Evolutionary conservation across 1,284 basidiomycete genomes (phyloP).

Genomic region (Irpex lacteus): DNA sequence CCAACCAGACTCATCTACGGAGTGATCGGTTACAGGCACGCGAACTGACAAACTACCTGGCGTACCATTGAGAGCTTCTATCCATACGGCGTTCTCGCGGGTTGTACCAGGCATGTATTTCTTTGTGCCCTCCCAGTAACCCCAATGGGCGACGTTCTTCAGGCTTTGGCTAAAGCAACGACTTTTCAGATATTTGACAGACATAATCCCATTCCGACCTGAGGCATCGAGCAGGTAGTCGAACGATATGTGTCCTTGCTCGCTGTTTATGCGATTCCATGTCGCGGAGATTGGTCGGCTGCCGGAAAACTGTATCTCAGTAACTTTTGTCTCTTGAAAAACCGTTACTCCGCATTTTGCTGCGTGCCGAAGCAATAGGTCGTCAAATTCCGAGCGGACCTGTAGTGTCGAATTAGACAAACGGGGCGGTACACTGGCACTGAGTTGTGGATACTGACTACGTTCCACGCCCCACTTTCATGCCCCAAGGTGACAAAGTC

Average conservation of each 20-base stretch:
- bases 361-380: conserved; percentile 31
- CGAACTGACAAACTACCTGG: background rate
- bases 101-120: conserved; percentile 48
- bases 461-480: conserved; percentile 31
- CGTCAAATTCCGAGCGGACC: conserved; percentile 34
- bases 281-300: conserved; percentile 13
- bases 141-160: conserved; percentile 70
- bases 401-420: background rate
- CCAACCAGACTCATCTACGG: conserved; percentile 67
- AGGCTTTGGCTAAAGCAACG: conserved; percentile 59
- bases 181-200: conserved; percentile 56
- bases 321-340: conserved; percentile 28
- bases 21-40: background rate
- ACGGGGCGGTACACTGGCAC: background rate
- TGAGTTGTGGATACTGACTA: conserved; percentile 14
- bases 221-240: conserved; percentile 64
- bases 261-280: conserved; percentile 5
- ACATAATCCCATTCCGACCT: conserved; percentile 60
- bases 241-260: conserved; percentile 42
- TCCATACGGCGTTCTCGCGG: conserved; percentile 47
- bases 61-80: conserved; percentile 63
- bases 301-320: conserved; percentile 21
- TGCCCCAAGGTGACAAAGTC: conserved; percentile 30
- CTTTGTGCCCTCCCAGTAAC: conserved; percentile 55
- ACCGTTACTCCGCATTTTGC: conserved; percentile 25